These are phyloP conservation scores for Saturnispora serradocipensis DNA, from an alignment of 805 yeast genomes.

Conservation along the genomic window DNA sequence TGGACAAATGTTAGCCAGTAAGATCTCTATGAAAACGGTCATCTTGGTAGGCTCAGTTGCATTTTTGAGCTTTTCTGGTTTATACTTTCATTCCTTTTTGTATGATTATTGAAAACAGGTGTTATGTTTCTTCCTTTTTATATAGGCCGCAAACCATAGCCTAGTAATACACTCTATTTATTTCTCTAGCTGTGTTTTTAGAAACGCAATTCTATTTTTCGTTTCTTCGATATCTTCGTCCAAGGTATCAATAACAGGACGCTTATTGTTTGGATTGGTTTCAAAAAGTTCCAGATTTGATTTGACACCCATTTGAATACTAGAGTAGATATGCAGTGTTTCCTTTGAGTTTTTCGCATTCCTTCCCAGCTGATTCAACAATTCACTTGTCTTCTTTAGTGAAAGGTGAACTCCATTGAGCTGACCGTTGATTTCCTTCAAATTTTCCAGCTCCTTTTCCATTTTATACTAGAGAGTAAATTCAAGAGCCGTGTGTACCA, in stretches of 20 bases:
- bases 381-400: neutral
- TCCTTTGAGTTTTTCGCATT: slow-evolving; percentile 2
- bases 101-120: slow-evolving; percentile 19
- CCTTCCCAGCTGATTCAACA: neutral
- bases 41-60: slow-evolving; percentile 87
- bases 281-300: neutral
- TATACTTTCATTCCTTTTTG: slow-evolving; percentile 68
- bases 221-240: slow-evolving; percentile 2
- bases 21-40: slow-evolving; percentile 83
- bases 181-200: slow-evolving; percentile 2
- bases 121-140: neutral
- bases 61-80: slow-evolving; percentile 69
- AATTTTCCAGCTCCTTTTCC: slow-evolving; percentile 5
- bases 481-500: neutral
- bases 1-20: slow-evolving; percentile 82
- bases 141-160: neutral
- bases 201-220: neutral
- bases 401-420: neutral
- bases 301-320: slow-evolving; percentile 2
- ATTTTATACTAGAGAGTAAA: neutral
- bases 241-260: slow-evolving; percentile 1
- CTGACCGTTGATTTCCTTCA: neutral
- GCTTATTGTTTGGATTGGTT: neutral
- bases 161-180: neutral
- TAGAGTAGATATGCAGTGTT: neutral